phyloP scores from a whole-genome alignment of 192 early-diverging fungal genomes.

The Backusella sp. region DNA sequence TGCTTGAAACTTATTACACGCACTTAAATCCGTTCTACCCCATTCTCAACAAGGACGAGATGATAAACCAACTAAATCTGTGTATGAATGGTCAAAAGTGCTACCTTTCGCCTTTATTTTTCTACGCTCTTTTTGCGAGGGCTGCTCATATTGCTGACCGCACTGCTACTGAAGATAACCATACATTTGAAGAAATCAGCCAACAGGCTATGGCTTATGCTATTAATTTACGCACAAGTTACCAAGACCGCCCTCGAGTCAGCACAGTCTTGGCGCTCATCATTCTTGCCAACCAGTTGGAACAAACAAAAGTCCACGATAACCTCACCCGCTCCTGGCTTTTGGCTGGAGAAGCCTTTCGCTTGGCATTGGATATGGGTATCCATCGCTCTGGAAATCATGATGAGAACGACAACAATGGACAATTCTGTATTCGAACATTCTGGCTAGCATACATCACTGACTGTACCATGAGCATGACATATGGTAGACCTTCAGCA shows the following conservation, averaged over 20 bases:
- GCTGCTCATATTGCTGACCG: constrained; percentile 32
- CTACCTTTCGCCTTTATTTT: constrained; percentile 21
- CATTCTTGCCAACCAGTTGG: constrained; percentile 59
- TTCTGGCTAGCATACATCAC: constrained; percentile 73
- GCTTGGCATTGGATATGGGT: constrained; percentile 75
- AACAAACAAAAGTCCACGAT: constrained; percentile 45
- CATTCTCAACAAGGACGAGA: constrained; percentile 27
- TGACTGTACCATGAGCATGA: constrained; percentile 64
- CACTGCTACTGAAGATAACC: background rate
- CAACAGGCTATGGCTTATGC: constrained; percentile 49
- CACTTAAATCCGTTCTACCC: constrained; percentile 38
- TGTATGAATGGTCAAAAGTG: background rate
- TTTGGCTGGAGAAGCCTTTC: constrained; percentile 64
- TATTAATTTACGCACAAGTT: constrained; percentile 55
- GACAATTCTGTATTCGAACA: constrained; percentile 56
- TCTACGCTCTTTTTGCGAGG: constrained; percentile 29
- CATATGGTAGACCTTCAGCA: constrained; percentile 55
- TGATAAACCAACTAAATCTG: constrained; percentile 18
- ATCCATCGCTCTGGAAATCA: constrained; percentile 52
- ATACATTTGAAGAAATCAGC: background rate
- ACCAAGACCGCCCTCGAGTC: constrained; percentile 53
- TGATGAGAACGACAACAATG: background rate
- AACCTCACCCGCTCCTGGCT: constrained; percentile 61
- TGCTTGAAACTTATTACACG: constrained; percentile 35
- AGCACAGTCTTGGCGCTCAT: constrained; percentile 60